Base-by-base conservation (phyloP, 805 yeast species). In the Pichia nakasei region DNA sequence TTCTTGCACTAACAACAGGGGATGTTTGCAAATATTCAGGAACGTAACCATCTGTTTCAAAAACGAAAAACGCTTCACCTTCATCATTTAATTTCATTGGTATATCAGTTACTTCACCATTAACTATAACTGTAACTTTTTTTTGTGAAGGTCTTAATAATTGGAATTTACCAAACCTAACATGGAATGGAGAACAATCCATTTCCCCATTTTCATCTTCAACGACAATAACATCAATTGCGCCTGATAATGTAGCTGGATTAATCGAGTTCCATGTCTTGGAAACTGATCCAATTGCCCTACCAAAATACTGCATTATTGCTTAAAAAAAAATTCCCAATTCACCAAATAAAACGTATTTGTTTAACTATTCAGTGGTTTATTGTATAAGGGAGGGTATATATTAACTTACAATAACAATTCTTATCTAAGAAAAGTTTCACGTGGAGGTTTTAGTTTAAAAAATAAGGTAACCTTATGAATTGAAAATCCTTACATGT, bases 81-180 rank as follows among this genome's bases (percentile, higher is more conserved):
- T 94, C 96, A 48, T 93, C 98, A 15, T 96, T 95, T 37, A 93
- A 68, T 61, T 93, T 93, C 97, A 93, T 93, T 9, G 96, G 96
- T 39, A 91, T 67, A 52, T 85, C 81, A 0, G 94, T 83, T 38
- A 78, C 71, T 47, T 73, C 73, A 32, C 83, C 97, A 64, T 93
- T 93, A 34, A 93, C 94, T 35, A 78, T 74, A 51, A 93, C 81
- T 45, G 84, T 94, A 43, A 91, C 95, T 60, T 86, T 89, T 69
- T 91, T 93, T 62, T 93, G 96, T 18, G 95, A 85, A 13, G 98
- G 98, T 57, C 95, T 78, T 47, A 93, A 69, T 50, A 93, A 72
- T 54, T 89, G 94, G 63, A 93, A 85, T 66, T 87, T 89, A 21
- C 98, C 98, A 65, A 93, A 93, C 44, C 98, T 70, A 32, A 93